phyloP scores from a whole-genome alignment of 768 basidiomycete species.

The Roridomyces roridus region DNA sequence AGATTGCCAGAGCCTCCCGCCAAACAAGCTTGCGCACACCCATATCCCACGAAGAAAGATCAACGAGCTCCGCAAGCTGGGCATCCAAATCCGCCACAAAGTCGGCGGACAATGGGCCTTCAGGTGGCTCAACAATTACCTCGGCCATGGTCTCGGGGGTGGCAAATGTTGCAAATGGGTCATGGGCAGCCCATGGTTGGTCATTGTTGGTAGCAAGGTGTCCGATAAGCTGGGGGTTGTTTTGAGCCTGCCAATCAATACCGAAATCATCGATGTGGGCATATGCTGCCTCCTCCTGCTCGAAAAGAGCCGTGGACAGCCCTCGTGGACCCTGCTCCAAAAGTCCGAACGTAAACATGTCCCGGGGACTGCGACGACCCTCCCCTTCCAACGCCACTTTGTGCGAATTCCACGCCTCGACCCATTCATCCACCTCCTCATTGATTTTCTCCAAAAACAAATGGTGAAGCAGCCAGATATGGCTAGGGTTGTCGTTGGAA shows the following conservation, averaged over 20 bases:
- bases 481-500: too few relatives aligned
- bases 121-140: background rate
- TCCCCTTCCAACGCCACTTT: background rate
- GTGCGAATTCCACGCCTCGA: constrained; percentile 35
- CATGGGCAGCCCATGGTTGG: background rate
- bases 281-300: background rate
- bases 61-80: background rate
- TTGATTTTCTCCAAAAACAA: constrained; percentile 33
- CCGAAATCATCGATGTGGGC: background rate
- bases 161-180: background rate
- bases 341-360: constrained; percentile 25
- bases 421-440: constrained; percentile 33
- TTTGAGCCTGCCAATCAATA: background rate
- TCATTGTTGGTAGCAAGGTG: background rate
- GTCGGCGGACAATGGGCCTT: background rate
- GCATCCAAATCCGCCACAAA: background rate
- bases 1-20: background rate
- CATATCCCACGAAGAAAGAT: background rate
- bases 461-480: background rate
- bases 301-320: background rate
- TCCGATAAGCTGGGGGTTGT: background rate
- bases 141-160: background rate
- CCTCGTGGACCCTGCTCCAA: constrained; percentile 18
- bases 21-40: background rate
- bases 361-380: constrained; percentile 7